These are phyloP conservation scores for Colletotrichum sp. DNA, from an alignment of 2,329 filamentous ascomycete species.

Conservation along the genomic window DNA sequence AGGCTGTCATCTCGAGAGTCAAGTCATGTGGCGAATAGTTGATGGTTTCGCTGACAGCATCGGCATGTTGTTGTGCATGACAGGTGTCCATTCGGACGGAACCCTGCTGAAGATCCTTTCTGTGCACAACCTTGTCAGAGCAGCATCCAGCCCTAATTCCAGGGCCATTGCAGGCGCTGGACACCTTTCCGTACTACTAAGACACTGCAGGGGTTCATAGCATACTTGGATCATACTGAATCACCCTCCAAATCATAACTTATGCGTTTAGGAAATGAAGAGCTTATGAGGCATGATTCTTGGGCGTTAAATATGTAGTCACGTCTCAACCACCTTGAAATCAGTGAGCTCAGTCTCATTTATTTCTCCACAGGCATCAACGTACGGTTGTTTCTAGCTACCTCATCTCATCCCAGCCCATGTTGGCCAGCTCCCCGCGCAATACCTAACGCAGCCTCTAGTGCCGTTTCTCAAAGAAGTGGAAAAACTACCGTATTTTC, in stretches of 20 bases:
- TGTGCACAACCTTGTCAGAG: not conserved
- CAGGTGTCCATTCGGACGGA: not conserved
- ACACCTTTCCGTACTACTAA: not conserved
- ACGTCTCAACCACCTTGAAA: not conserved
- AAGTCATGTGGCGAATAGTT: not conserved
- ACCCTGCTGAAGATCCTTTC: not conserved
- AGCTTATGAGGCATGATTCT: not conserved
- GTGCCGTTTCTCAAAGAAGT: slow-evolving; percentile 21
- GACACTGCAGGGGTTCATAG: not conserved
- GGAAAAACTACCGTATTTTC: slow-evolving; percentile 30
- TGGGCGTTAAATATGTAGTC: not conserved
- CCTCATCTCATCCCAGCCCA: not conserved
- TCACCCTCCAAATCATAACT: not conserved
- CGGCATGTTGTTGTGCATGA: not conserved
- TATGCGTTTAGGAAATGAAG: not conserved
- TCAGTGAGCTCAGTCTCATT: not conserved
- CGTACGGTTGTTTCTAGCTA: not conserved
- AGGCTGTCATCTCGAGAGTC: not conserved
- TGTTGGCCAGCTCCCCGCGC: not conserved
- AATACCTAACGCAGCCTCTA: not conserved
- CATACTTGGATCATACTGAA: not conserved
- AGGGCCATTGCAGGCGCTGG: not conserved
- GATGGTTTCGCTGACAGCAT: not conserved
- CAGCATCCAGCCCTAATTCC: not conserved
- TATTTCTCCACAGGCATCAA: not conserved